Evolutionary conservation across 192 early-diverging fungal genomes (phyloP).

Genomic region (Entophlyctis helioformis): DNA sequence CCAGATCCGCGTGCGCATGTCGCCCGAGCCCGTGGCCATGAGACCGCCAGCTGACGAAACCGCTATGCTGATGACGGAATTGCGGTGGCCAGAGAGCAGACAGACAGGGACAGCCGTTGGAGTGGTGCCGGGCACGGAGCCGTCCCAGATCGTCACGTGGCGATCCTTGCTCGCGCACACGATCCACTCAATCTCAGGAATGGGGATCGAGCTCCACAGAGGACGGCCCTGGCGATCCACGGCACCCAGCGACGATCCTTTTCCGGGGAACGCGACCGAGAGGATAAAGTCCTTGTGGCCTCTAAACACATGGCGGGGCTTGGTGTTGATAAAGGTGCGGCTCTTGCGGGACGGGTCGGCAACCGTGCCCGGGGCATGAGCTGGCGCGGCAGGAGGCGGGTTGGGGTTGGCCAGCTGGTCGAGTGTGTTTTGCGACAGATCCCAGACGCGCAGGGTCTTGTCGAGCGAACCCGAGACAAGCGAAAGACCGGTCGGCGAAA

Average conservation of each 20-base stretch:
- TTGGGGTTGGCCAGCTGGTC: constrained; percentile 7
- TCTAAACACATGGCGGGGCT: constrained; percentile 33
- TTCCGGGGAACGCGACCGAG: constrained; percentile 64
- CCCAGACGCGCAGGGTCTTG: constrained; percentile 86
- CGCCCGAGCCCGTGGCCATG: constrained; percentile 95
- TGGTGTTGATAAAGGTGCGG: constrained; percentile 16
- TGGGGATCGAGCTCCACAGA: constrained; percentile 6
- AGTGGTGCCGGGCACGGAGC: constrained; percentile 8
- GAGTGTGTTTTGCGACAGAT: constrained; percentile 40
- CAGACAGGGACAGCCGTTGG: too few species aligned
- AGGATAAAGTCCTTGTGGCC: constrained; percentile 96
- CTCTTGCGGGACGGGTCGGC: background rate
- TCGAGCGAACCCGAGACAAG: constrained; percentile 88
- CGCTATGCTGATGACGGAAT: constrained; percentile 79
- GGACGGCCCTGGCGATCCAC: constrained; percentile 19
- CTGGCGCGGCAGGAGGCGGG: constrained; percentile 4
- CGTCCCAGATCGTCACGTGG: constrained; percentile 90
- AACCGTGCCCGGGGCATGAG: constrained; percentile 4
- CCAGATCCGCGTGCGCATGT: constrained; percentile 88
- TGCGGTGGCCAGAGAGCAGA: background rate
- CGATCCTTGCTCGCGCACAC: constrained; percentile 89
- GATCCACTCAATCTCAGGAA: constrained; percentile 59
- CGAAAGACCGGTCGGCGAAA: constrained; percentile 82
- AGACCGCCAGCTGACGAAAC: constrained; percentile 65
- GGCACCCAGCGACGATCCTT: constrained; percentile 12